Conservation (phyloP, 345 rosid species). For the Brassica nigra region DNA sequence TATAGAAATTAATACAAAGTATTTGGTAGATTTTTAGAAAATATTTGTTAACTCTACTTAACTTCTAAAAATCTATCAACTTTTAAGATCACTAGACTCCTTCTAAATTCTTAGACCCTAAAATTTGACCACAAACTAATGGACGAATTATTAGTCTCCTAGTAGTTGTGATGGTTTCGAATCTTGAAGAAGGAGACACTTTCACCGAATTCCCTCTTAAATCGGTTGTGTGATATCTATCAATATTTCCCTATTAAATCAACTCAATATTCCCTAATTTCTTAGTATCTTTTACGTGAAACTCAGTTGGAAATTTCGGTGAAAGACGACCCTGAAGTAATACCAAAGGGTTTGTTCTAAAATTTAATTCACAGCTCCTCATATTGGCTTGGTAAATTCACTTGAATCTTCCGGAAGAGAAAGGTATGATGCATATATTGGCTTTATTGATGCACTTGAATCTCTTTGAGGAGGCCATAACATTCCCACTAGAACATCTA, state of each 20-base stretch:
- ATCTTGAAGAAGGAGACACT: background rate
- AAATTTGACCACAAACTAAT: no score
- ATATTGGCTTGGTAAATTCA: background rate
- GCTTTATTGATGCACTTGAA: slow-evolving; percentile 71
- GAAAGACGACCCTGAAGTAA: background rate
- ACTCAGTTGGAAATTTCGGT: background rate
- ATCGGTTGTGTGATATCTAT: background rate
- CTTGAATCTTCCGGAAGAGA: slow-evolving; percentile 40
- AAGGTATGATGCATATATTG: slow-evolving; percentile 59
- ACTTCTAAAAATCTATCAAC: background rate
- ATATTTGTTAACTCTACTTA: background rate
- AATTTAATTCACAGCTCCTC: background rate
- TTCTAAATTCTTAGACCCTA: no score
- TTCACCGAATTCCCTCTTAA: background rate
- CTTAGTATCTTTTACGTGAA: background rate
- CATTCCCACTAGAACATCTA: slow-evolving; percentile 43
- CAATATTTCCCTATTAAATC: background rate
- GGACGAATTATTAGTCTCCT: no score
- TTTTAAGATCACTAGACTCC: no score
- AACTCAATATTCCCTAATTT: background rate
- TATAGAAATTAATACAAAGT: background rate
- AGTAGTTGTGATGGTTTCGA: background rate
- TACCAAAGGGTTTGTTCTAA: background rate
- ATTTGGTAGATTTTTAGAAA: background rate
- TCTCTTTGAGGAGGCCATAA: slow-evolving; percentile 66